Percentiles rank a stretch among this genome's conserved stretches.
phyloP scores from a whole-genome alignment of 2,329 filamentous ascomycete species.

The Cadophora gregata region DNA sequence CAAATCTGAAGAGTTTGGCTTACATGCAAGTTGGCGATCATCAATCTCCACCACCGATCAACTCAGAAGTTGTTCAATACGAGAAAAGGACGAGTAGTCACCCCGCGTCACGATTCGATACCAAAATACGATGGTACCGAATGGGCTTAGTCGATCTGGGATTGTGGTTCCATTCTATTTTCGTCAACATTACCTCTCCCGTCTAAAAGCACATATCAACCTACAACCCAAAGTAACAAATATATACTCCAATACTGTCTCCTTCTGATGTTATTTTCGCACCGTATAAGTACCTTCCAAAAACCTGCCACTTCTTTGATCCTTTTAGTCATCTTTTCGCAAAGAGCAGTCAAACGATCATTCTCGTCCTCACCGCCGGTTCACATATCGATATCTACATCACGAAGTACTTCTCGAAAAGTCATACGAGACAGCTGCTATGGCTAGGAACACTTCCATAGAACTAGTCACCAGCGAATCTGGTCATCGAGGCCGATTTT shows the following conservation, averaged over 20 bases:
- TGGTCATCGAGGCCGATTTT: slow-evolving; percentile 48
- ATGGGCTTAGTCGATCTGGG: slow-evolving; percentile 39
- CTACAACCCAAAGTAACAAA: too few relatives aligned
- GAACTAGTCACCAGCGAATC: slow-evolving; percentile 40
- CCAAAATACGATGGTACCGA: neutral
- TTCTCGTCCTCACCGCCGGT: slow-evolving; percentile 51
- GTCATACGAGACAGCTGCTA: slow-evolving; percentile 51
- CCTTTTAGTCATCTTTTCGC: slow-evolving; percentile 5
- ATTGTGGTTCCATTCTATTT: neutral
- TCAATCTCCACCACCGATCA: neutral
- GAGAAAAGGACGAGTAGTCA: neutral
- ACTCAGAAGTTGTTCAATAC: neutral
- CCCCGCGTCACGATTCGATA: neutral
- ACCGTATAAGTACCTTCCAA: neutral
- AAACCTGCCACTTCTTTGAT: neutral
- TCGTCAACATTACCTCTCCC: too few relatives aligned
- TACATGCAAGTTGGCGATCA: too few relatives aligned
- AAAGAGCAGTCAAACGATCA: slow-evolving; percentile 31
- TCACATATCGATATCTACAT: slow-evolving; percentile 48
- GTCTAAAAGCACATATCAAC: too few relatives aligned
- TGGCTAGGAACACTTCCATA: slow-evolving; percentile 43
- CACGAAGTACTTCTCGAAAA: slow-evolving; percentile 47
- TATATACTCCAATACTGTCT: too few relatives aligned
- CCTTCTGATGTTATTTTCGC: too few relatives aligned
- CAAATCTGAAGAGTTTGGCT: neutral